Evolutionary conservation across 202 grass and related monocot species (phyloP).

Genomic region (Panicum hallii): DNA sequence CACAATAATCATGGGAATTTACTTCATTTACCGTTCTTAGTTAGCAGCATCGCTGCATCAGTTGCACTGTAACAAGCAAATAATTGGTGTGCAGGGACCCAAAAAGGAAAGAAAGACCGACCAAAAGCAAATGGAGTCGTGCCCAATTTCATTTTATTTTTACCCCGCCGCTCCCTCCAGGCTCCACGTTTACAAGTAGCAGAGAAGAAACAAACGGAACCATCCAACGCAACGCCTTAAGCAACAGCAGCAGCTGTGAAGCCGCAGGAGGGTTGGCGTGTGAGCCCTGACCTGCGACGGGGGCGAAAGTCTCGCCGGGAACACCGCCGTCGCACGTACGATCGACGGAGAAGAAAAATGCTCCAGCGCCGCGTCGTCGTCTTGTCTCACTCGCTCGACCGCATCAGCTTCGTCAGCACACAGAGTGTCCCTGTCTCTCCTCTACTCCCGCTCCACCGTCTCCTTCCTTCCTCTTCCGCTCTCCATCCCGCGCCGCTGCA

Average conservation of each 20-base stretch:
- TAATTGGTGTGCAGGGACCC: neutral
- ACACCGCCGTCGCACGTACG: conserved; percentile 15
- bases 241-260: neutral
- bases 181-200: neutral
- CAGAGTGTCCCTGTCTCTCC: neutral
- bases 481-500: neutral
- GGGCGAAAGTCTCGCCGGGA: conserved; percentile 4
- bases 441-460: neutral
- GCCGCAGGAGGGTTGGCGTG: neutral
- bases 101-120: neutral
- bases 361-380: neutral
- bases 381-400: conserved; percentile 1
- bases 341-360: too few species aligned
- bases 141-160: too few species aligned
- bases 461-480: neutral
- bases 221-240: neutral
- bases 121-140: neutral
- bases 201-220: neutral
- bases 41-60: neutral
- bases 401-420: neutral
- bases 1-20: too few species aligned
- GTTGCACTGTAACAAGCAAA: neutral
- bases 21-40: neutral
- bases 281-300: neutral
- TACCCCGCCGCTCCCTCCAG: neutral